Conservation (phyloP, 257 asterid species). For the Penstemon davidsonii region DNA sequence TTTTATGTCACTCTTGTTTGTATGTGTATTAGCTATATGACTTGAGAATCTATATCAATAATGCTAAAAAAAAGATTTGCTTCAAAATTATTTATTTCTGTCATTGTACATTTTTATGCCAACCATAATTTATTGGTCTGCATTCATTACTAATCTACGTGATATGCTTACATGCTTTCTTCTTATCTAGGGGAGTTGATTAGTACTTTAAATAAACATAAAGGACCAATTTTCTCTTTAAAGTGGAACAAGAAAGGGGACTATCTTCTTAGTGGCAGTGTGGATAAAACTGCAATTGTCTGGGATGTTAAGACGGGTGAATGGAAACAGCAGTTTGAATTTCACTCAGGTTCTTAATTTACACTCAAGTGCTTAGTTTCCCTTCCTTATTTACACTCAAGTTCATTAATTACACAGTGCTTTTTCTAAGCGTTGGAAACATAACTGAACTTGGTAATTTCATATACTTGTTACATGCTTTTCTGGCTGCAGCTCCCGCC, state of each 20-base stretch:
- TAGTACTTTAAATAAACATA: constrained; percentile 80
- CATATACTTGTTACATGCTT: constrained; percentile 5
- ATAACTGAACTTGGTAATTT: constrained; percentile 1
- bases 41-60: constrained; percentile 25
- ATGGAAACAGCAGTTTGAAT: constrained; percentile 93
- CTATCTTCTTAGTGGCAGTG: constrained; percentile 93
- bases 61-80: not conserved
- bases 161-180: constrained; percentile 23
- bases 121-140: constrained; percentile 1
- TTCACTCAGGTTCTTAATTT: constrained; percentile 68
- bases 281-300: constrained; percentile 93
- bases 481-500: constrained; percentile 67
- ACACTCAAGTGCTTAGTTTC: not conserved
- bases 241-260: constrained; percentile 99
- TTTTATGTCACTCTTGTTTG: not conserved
- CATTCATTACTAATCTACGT: constrained; percentile 21
- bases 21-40: not conserved
- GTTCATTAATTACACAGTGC: not conserved
- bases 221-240: constrained; percentile 94
- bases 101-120: not conserved
- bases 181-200: constrained; percentile 77
- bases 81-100: constrained; percentile 9
- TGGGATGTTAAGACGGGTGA: constrained; percentile 97
- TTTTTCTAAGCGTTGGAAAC: not conserved
- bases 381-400: constrained; percentile 13